phyloP scores from a whole-genome alignment of 1,284 basidiomycete genomes.

The Ganoderma leucocontextum region DNA sequence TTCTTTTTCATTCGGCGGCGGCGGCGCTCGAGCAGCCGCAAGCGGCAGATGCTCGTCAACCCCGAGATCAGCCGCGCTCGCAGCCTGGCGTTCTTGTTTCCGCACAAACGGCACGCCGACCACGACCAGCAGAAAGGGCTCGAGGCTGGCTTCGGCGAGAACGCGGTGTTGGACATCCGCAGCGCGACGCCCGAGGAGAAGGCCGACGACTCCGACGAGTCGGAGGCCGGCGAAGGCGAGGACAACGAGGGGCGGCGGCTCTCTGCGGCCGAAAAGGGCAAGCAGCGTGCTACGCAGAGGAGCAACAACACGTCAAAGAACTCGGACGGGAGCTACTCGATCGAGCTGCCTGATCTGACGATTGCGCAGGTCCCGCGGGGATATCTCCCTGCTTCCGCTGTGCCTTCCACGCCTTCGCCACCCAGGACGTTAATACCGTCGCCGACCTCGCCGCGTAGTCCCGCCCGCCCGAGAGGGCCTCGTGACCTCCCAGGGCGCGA shows the following conservation, averaged over 20 bases:
- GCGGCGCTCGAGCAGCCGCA: constrained; percentile 37
- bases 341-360: constrained; percentile 40
- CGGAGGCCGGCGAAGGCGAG: constrained; percentile 37
- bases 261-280: constrained; percentile 32
- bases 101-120: constrained; percentile 23
- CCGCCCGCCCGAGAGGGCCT: constrained; percentile 39
- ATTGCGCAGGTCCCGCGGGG: constrained; percentile 34
- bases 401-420: constrained; percentile 31
- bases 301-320: constrained; percentile 41
- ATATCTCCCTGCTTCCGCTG: constrained; percentile 31
- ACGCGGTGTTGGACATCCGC: constrained; percentile 39
- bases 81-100: constrained; percentile 37
- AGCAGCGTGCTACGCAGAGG: constrained; percentile 25
- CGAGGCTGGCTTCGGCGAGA: constrained; percentile 15
- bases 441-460: constrained; percentile 36
- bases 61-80: constrained; percentile 36
- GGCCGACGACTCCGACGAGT: constrained; percentile 30
- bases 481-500: constrained; percentile 41
- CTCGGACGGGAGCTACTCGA: constrained; percentile 45
- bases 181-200: constrained; percentile 33
- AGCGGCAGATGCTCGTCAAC: constrained; percentile 40
- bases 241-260: constrained; percentile 25
- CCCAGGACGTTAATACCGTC: constrained; percentile 28
- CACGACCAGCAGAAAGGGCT: constrained; percentile 28
- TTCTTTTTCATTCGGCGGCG: constrained; percentile 55